Conservation (phyloP, 1,284 basidiomycete genomes). For the Trametes polyzona region DNA sequence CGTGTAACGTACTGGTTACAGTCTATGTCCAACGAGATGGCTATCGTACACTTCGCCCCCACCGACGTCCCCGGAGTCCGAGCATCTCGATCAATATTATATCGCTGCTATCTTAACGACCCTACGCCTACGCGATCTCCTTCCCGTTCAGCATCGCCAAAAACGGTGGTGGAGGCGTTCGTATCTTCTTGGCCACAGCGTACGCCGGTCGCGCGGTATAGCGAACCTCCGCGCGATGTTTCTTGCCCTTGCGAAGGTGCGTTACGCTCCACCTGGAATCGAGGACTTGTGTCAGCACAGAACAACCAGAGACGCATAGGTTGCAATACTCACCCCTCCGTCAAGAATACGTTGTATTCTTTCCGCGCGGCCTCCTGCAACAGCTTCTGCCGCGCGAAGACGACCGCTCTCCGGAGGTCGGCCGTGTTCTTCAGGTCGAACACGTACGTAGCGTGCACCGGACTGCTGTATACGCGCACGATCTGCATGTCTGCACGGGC, state of each 20-base stretch:
- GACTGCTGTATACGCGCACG: slow-evolving; percentile 49
- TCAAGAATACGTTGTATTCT: slow-evolving; percentile 64
- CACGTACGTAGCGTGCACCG: slow-evolving; percentile 62
- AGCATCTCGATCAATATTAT: neutral
- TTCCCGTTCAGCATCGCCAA: slow-evolving; percentile 54
- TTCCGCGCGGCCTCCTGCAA: slow-evolving; percentile 57
- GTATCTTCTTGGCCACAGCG: slow-evolving; percentile 48
- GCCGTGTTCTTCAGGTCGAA: slow-evolving; percentile 51
- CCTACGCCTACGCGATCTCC: neutral
- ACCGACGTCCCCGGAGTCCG: neutral
- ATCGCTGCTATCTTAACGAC: neutral
- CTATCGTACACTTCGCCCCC: neutral
- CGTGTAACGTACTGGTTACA: too few species aligned
- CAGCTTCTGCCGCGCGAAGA: slow-evolving; percentile 67
- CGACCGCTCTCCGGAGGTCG: slow-evolving; percentile 53
- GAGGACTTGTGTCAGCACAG: neutral
- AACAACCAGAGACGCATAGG: too few species aligned
- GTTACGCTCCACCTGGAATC: slow-evolving; percentile 67
- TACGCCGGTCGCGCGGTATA: slow-evolving; percentile 71
- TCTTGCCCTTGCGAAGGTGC: slow-evolving; percentile 61
- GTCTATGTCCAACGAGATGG: too few species aligned
- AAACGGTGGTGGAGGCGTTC: slow-evolving; percentile 61
- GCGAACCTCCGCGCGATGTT: slow-evolving; percentile 65
- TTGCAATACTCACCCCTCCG: slow-evolving; percentile 73
- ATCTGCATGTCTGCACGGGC: slow-evolving; percentile 59